Conservation (phyloP, 495 filamentous ascomycete genomes). For the Tuber magnatum region DNA sequence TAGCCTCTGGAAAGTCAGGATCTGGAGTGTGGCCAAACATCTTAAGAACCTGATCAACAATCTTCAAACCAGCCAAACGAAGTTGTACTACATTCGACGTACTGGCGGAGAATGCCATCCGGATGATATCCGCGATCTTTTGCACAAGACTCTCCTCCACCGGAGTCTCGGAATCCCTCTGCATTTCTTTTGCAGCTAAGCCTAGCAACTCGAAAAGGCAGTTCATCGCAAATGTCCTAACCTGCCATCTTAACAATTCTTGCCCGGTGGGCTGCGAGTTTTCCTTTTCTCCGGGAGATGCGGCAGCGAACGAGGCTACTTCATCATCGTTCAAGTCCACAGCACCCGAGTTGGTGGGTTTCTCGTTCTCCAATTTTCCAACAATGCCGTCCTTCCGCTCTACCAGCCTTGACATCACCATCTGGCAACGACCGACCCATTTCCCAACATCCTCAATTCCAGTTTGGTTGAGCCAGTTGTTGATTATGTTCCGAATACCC, state of each 20-base stretch:
- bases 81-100: slow-evolving; percentile 87
- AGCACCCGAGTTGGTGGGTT: slow-evolving; percentile 47
- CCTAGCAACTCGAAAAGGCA: slow-evolving; percentile 78
- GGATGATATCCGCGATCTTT: slow-evolving; percentile 84
- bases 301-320: slow-evolving; percentile 82
- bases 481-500: slow-evolving; percentile 71
- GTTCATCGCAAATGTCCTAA: slow-evolving; percentile 86
- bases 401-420: slow-evolving; percentile 76
- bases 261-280: slow-evolving; percentile 59
- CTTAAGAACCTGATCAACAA: slow-evolving; percentile 85
- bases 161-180: slow-evolving; percentile 46
- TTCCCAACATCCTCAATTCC: slow-evolving; percentile 63
- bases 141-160: slow-evolving; percentile 36
- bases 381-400: slow-evolving; percentile 48
- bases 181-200: slow-evolving; percentile 70
- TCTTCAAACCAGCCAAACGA: slow-evolving; percentile 78
- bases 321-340: slow-evolving; percentile 88
- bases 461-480: slow-evolving; percentile 87
- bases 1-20: slow-evolving; percentile 91
- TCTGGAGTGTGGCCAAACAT: slow-evolving; percentile 95
- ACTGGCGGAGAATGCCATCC: slow-evolving; percentile 95
- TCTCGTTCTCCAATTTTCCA: slow-evolving; percentile 44
- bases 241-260: slow-evolving; percentile 91
- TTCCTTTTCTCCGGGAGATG: slow-evolving; percentile 58
- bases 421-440: slow-evolving; percentile 85